Evolutionary conservation across 345 rosid species (phyloP).

Genomic region (Physaria fendleri): DNA sequence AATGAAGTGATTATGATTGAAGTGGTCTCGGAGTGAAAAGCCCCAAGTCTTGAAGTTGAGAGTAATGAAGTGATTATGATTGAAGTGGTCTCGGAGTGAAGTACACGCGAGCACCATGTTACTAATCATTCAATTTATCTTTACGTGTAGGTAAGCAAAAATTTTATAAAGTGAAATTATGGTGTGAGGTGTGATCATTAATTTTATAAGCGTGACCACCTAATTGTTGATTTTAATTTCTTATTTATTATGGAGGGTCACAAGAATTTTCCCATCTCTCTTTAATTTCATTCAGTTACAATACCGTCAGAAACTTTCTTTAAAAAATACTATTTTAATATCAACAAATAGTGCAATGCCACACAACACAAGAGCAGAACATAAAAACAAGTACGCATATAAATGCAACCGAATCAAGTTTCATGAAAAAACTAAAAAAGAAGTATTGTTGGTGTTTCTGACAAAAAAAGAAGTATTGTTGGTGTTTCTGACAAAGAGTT

Average conservation of each 20-base stretch:
- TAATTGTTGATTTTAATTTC: slow-evolving; percentile 5
- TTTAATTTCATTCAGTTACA: background rate
- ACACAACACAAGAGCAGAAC: slow-evolving; percentile 9
- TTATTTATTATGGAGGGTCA: slow-evolving; percentile 10
- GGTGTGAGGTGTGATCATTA: slow-evolving; percentile 12
- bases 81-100: background rate
- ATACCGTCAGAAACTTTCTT: background rate
- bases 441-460: background rate
- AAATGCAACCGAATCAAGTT: background rate
- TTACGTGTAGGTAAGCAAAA: background rate
- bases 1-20: background rate
- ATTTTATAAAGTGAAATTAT: background rate
- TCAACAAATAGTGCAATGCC: background rate
- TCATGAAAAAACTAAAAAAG: background rate
- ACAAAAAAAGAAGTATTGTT: background rate
- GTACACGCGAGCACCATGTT: slow-evolving; percentile 2
- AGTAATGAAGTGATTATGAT: background rate
- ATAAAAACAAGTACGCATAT: background rate
- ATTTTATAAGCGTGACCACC: slow-evolving; percentile 15
- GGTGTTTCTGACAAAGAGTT: background rate
- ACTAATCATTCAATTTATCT: background rate
- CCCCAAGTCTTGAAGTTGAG: background rate
- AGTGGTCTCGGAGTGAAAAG: background rate
- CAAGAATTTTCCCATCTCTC: slow-evolving; percentile 9
- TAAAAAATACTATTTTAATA: background rate